These are phyloP conservation scores for Krasilnikovozyma curviuscula DNA, from an alignment of 768 basidiomycete genomes.

Conservation along the genomic window DNA sequence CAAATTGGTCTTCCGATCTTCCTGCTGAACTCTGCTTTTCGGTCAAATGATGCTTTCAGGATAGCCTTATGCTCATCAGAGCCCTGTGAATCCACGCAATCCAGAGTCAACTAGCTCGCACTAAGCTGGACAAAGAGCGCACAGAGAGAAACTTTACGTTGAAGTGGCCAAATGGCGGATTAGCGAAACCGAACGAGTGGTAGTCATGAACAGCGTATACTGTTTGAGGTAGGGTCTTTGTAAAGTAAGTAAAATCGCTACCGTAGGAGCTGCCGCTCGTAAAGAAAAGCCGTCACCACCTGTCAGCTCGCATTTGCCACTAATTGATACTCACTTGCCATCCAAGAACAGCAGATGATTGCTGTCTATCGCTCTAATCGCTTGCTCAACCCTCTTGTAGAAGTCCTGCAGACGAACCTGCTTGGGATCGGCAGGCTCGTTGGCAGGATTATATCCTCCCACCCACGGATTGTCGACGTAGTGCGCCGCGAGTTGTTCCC, in stretches of 20 bases:
- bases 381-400: constrained; percentile 48
- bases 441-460: too few species aligned
- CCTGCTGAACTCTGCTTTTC: constrained; percentile 63
- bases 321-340: constrained; percentile 36
- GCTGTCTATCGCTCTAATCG: constrained; percentile 50
- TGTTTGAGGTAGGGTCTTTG: constrained; percentile 49
- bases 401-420: constrained; percentile 46
- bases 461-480: constrained; percentile 48
- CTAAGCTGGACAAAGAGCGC: too few species aligned
- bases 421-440: constrained; percentile 49
- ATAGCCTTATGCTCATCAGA: constrained; percentile 37
- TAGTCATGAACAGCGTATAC: constrained; percentile 68
- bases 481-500: too few species aligned
- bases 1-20: too few species aligned
- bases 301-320: too few species aligned
- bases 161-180: too few species aligned
- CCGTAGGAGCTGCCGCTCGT: constrained; percentile 74
- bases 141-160: too few species aligned
- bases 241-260: constrained; percentile 21
- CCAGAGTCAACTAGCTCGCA: too few species aligned
- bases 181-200: too few species aligned
- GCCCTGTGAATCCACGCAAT: constrained; percentile 5
- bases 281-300: too few species aligned
- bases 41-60: constrained; percentile 42
- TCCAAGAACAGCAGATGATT: constrained; percentile 59